Base-by-base conservation (phyloP, 495 filamentous ascomycete species). In the Aspergillus egyptiacus region DNA sequence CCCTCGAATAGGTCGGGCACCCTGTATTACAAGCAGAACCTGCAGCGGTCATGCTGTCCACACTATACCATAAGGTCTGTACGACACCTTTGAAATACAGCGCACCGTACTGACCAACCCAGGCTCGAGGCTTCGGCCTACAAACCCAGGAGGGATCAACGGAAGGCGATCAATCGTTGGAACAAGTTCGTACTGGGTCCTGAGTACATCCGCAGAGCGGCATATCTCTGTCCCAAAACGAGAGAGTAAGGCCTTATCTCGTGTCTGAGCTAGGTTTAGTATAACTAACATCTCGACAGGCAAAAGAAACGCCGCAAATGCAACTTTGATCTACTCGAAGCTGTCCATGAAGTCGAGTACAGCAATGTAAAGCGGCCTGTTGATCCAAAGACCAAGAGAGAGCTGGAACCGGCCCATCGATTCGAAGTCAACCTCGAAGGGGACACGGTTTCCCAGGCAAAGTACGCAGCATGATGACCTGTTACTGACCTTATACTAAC, bases 1-100 rank as follows among this genome's bases (percentile, higher is more conserved):
- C 48, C 39, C 33, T 35, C 39, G 43, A 57, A 41, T 48, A 85
- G 83, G 63, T 86, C 84, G 32, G 84, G 84, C 7, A 80, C 73
- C n/a, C 72, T 91, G n/a, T 78, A 96, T 55, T 98, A 98, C 72
- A 89, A 93, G 56, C 93, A 89, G 46, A 89, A 97, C 65, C 79
- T 84, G 57, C 76, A 69, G 36, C 69, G 81, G 46, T 87, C 89
- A 47, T 98, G 93, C 60, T 98, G 93, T 62, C 89, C 90, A n/a
- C 89, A 95, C 53, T 96, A 97, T 64, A 94, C 90, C 1, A 82
- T 97, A 54, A 83, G 93, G 81, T 82, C 64, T 36, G 53, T 54
- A 11, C 17, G 25, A 34, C 23, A 19, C 19, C 28, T 8, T 27
- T 31, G 37, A 41, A 36, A 46, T 60, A 53, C 36, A 57, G 41